phyloP scores from a whole-genome alignment of 1,139 yeast genomes.

The Lodderomyces elongisporus region DNA sequence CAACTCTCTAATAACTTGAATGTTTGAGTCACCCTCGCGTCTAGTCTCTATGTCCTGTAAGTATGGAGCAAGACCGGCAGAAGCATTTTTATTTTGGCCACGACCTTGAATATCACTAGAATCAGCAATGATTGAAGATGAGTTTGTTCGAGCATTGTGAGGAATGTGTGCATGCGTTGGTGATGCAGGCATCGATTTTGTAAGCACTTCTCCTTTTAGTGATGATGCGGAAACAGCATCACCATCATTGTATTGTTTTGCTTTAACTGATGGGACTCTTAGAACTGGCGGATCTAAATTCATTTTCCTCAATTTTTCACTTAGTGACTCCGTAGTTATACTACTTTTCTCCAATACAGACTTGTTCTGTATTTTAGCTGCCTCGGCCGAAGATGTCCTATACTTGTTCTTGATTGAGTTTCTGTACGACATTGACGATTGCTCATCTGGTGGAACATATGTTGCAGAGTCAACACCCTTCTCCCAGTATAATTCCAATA shows the following conservation, averaged over 20 bases:
- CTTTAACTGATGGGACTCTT: constrained; percentile 28
- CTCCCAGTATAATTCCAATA: constrained; percentile 88
- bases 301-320: constrained; percentile 45
- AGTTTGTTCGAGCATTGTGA: constrained; percentile 21
- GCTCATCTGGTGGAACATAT: constrained; percentile 83
- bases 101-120: too few relatives aligned
- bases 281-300: constrained; percentile 52
- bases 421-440: constrained; percentile 68
- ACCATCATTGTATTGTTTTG: constrained; percentile 14
- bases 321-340: constrained; percentile 36
- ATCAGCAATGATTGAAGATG: constrained; percentile 19
- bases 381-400: constrained; percentile 65
- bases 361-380: constrained; percentile 55
- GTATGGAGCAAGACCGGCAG: constrained; percentile 49
- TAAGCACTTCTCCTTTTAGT: constrained; percentile 9
- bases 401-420: constrained; percentile 74
- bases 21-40: constrained; percentile 53
- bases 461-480: constrained; percentile 88
- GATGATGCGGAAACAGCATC: constrained; percentile 20
- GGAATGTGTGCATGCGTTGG: constrained; percentile 24
- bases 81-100: constrained; percentile 10
- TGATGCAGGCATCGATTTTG: constrained; percentile 26
- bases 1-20: constrained; percentile 80
- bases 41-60: constrained; percentile 52
- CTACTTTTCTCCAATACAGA: constrained; percentile 26